Conservation (phyloP, 139 green algal species). For the Gonium pectorale region DNA sequence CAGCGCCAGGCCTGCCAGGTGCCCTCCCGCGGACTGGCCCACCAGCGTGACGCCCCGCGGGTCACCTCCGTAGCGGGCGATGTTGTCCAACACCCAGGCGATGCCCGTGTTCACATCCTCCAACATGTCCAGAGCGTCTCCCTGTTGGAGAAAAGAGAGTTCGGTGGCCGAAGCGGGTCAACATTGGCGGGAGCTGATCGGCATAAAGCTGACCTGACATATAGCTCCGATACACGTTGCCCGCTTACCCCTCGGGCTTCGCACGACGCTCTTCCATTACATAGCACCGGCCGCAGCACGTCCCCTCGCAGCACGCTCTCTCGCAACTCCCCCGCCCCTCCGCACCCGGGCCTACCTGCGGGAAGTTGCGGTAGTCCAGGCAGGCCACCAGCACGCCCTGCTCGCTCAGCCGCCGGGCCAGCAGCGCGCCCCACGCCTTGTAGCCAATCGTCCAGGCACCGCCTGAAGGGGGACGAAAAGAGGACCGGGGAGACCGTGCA, state of each 20-base stretch:
- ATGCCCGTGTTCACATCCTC: constrained; percentile 93
- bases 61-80: constrained; percentile 81
- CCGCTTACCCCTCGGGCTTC: no score
- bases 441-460: constrained; percentile 97
- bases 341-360: constrained; percentile 71
- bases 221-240: no score
- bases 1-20: constrained; percentile 83
- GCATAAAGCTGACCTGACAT: no score
- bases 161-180: no score
- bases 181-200: no score
- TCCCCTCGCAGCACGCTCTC: neutral
- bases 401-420: constrained; percentile 84
- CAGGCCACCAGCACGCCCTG: constrained; percentile 88
- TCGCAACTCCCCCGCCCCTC: no score
- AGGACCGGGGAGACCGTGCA: no score
- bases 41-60: constrained; percentile 78
- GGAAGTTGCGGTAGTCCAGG: constrained; percentile 97
- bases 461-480: constrained; percentile 59
- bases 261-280: no score
- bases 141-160: constrained; percentile 65
- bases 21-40: constrained; percentile 90
- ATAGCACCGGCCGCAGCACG: no score
- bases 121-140: constrained; percentile 88
- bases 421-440: constrained; percentile 94
- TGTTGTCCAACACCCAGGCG: constrained; percentile 82